Percentiles rank a stretch among this genome's conserved stretches.
These are phyloP conservation scores for Leccinum fallax DNA, from an alignment of 1,284 basidiomycete genomes.

Conservation along the genomic window DNA sequence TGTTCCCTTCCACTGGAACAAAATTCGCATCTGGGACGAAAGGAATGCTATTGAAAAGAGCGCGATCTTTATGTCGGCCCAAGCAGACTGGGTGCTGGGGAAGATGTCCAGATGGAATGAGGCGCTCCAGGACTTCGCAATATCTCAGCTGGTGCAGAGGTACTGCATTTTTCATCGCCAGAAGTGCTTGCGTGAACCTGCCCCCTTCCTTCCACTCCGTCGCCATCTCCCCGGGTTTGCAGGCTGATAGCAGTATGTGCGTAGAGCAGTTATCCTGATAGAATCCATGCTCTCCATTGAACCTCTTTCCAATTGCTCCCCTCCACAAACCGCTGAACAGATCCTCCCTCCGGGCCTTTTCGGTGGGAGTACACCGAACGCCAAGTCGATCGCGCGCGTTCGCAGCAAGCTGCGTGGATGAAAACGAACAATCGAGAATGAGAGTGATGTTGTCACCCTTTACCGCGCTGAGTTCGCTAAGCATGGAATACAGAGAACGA, in stretches of 20 bases:
- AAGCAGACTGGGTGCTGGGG: conserved; percentile 53
- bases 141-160: conserved; percentile 58
- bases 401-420: conserved; percentile 42
- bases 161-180: conserved; percentile 46
- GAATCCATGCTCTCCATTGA: conserved; percentile 48
- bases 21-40: conserved; percentile 52
- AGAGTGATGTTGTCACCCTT: conserved; percentile 72
- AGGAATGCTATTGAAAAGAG: conserved; percentile 56
- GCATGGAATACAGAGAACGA: conserved; percentile 60
- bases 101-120: conserved; percentile 36
- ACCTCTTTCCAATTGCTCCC: conserved; percentile 43
- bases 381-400: conserved; percentile 45
- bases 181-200: conserved; percentile 54
- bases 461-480: conserved; percentile 50
- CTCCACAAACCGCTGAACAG: conserved; percentile 55
- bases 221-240: conserved; percentile 52
- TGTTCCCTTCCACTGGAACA: conserved; percentile 45
- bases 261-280: conserved; percentile 43
- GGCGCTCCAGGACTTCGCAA: conserved; percentile 46
- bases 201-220: conserved; percentile 63
- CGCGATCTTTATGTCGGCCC: conserved; percentile 50
- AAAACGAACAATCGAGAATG: conserved; percentile 66
- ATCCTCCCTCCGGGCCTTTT: conserved; percentile 52
- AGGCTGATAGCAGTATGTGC: conserved; percentile 59
- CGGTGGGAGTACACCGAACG: conserved; percentile 57